Base-by-base conservation (phyloP, 2,329 filamentous ascomycete species). In the Aspergillus viridinutans region DNA sequence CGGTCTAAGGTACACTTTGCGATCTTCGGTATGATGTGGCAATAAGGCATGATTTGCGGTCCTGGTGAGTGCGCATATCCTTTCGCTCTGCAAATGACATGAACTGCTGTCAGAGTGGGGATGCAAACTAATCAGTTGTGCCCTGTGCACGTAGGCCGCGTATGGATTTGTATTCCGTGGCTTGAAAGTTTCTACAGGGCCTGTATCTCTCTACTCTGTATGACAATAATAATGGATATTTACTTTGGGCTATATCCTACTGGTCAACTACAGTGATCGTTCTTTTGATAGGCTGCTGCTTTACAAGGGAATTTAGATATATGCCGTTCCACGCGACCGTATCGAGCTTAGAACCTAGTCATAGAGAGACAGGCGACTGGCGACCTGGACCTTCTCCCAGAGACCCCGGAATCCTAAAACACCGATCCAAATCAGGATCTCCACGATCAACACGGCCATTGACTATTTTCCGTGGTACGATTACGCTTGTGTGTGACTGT, bases 61-160 rank as follows among this genome's bases (percentile, higher is more conserved):
- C 35, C 25, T 47, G 49, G 40, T 47, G 49, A 45, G 49, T 45
- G 32, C 21, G 42, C 42, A 45, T 45, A 45, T 38, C 32, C 32
- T 43, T 17, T 43, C 3, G 20, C n/a, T 43, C 6, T 47, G 4
- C n/a, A 21, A 6, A 14, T 14, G 47, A 50, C 23, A 45, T 54
- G 55, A 57, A n/a, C 43, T 35, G 55, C 53, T 49, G 51, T 55
- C 48, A 40, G 55, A 54, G 58, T 59, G 58, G 58, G 50, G 53
- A 61, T 60, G 32, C 53, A 48, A 43, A 51, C 55, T 57, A 35
- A 59, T 56, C 40, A 42, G 55, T 32, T 48, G 48, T 61, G 59
- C 59, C 58, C 58, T 58, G 58, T 61, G 59, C 59, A 45, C 58
- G 52, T 50, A 53, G 43, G 40, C 42, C 38, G 40, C 40, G 40